Percentiles rank a stretch among this genome's conserved stretches.
These are phyloP conservation scores for Marasmius fiardii DNA, from an alignment of 1,284 basidiomycete genomes.

Conservation along the genomic window DNA sequence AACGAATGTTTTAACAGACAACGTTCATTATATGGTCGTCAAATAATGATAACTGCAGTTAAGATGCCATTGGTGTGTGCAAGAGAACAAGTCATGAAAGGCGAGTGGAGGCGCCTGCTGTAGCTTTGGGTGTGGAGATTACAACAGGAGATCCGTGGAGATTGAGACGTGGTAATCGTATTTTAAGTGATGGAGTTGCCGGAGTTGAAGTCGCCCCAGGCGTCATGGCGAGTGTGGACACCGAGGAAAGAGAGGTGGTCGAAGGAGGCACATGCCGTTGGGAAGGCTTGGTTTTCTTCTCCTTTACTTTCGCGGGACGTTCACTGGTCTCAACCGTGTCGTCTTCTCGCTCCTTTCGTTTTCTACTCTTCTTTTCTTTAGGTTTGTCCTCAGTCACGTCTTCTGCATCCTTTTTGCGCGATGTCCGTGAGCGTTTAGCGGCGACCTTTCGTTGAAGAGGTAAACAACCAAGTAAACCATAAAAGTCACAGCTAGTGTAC, in stretches of 20 bases:
- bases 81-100: neutral
- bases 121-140: neutral
- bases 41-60: neutral
- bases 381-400: constrained; percentile 24
- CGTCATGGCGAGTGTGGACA: constrained; percentile 13
- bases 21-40: neutral
- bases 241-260: constrained; percentile 23
- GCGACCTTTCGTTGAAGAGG: neutral
- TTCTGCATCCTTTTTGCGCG: constrained; percentile 7
- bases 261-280: constrained; percentile 19
- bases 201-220: constrained; percentile 25
- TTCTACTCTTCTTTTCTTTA: constrained; percentile 31
- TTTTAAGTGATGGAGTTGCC: constrained; percentile 48
- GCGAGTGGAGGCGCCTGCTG: neutral
- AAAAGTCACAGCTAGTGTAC: neutral
- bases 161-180: constrained; percentile 49
- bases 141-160: constrained; percentile 9
- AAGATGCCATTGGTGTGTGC: neutral
- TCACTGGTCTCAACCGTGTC: constrained; percentile 23
- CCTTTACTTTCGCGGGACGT: constrained; percentile 22
- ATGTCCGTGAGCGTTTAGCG: constrained; percentile 5
- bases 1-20: neutral
- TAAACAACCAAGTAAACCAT: neutral
- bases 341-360: constrained; percentile 45
- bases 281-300: constrained; percentile 26